Evolutionary conservation across 2,329 filamentous ascomycete genomes (phyloP), one percentile per base, ranked within the genome.

Genomic region (Hawksworthiomyces lignivorus): DNA sequence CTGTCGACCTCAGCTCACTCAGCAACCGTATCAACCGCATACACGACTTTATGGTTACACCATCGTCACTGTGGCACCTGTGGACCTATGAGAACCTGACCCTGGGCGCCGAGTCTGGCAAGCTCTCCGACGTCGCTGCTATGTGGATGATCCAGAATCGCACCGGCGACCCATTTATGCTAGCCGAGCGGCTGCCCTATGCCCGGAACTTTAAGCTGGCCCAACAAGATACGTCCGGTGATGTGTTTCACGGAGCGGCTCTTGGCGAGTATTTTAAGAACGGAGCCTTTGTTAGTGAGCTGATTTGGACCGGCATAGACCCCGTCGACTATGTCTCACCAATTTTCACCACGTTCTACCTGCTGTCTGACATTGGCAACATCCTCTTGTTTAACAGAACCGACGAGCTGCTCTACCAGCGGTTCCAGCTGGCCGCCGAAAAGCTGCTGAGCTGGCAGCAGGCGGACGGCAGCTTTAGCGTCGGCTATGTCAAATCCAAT

Each of bases 391-490:
- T 46, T 30, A 43, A 46, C 39, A 18, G 5, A 5, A 35, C 44
- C 0, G 44, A 46, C 27, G 14, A 12, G 4, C 15, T 42, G 4
- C 21, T 44, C 20, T n/a, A 28, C 6, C 20, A 31, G 24, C 28
- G 45, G 9, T 47, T 47, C 33, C 28, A 17, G 6, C n/a, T 30
- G 15, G 45, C 45, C 4, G 41, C 45, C 22, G 32, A 47, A 17
- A 47, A 38, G 42, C 35, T 47, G 29, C 41, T 47, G 14, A 17
- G 22, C 34, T 47, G 45, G 45, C 45, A 47, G 18, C 35, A 39
- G 41, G n/a, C 10, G 7, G 14, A 29, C 19, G 45, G 45, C 29
- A 36, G 21, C 34, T 47, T 47, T 21, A 38, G 45, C 34, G 37
- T 47, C 24, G 41, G 45, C 32, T 47, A 47, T 26, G 32, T 38